These are phyloP conservation scores for Pseudopithomyces chartarum DNA, from an alignment of 2,329 filamentous ascomycete species.

Conservation along the genomic window DNA sequence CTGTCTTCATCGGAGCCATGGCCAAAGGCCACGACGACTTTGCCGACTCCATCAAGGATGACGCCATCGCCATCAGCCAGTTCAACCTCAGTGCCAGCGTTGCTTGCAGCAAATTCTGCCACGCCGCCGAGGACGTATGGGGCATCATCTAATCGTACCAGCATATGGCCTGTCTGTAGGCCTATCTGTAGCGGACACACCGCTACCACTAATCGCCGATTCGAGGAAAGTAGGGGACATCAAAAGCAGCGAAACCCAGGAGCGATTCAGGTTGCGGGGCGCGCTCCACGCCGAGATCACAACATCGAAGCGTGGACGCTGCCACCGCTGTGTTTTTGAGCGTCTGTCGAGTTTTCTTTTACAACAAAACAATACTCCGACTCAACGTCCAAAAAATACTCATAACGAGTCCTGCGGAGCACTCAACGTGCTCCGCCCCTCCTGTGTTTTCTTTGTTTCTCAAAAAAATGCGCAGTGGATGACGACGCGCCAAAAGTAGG, in stretches of 20 bases:
- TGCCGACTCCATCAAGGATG: constrained; percentile 90
- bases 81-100: constrained; percentile 97
- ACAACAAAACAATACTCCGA: constrained; percentile 77
- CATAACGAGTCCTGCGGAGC: constrained; percentile 52
- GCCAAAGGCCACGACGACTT: constrained; percentile 96
- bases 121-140: constrained; percentile 96
- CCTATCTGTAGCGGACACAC: constrained; percentile 34
- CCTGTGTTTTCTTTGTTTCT: constrained; percentile 35
- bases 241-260: constrained; percentile 29
- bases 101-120: constrained; percentile 99
- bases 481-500: constrained; percentile 20
- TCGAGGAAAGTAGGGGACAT: constrained; percentile 17
- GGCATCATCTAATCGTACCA: constrained; percentile 72
- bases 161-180: constrained; percentile 27
- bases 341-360: constrained; percentile 75
- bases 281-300: constrained; percentile 61
- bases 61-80: constrained; percentile 98
- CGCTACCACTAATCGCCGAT: constrained; percentile 27
- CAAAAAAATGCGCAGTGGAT: constrained; percentile 14
- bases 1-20: constrained; percentile 98
- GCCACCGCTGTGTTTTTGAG: constrained; percentile 58
- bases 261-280: constrained; percentile 37
- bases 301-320: constrained; percentile 67
- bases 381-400: constrained; percentile 75
- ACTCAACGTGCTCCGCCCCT: constrained; percentile 66